A percentile compares a stretch with the other conserved stretches of the same genome.
Evolutionary conservation across 495 filamentous ascomycete species (phyloP).

Genomic region (Tuber microsphaerosporum): DNA sequence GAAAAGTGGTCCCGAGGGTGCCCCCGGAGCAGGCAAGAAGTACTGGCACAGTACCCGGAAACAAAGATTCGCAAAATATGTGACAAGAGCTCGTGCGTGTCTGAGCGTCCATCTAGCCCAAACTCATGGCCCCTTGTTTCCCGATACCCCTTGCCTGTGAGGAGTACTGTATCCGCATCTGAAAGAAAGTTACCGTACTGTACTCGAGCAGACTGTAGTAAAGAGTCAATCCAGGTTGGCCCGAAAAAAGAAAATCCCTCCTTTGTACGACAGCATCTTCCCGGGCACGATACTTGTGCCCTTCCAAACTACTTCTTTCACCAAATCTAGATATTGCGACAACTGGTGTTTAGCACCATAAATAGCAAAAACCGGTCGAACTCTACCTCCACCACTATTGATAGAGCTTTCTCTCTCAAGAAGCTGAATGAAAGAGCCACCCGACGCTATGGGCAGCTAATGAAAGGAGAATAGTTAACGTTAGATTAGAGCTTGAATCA

Average conservation of each 20-base stretch:
- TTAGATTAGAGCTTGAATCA: neutral
- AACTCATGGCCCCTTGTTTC: neutral
- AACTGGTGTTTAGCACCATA: neutral
- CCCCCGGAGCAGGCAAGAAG: neutral
- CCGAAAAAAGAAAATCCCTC: neutral
- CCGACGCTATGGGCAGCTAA: neutral
- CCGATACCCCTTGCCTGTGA: neutral
- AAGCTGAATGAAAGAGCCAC: neutral
- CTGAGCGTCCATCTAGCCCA: neutral
- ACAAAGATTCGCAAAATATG: neutral
- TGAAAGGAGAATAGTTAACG: neutral
- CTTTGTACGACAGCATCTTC: neutral
- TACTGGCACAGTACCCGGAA: neutral
- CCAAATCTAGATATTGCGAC: neutral
- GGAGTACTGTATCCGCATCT: neutral
- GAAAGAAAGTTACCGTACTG: neutral
- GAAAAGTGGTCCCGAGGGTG: neutral
- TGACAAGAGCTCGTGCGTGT: neutral
- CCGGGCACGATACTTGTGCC: neutral
- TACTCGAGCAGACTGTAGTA: too few species aligned
- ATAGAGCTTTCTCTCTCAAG: neutral
- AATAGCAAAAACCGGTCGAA: neutral
- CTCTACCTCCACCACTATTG: neutral
- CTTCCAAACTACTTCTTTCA: neutral
- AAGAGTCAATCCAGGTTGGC: neutral